Evolutionary conservation across 2,329 filamentous ascomycete genomes (phyloP).

Genomic region (Gyromitra esculenta): DNA sequence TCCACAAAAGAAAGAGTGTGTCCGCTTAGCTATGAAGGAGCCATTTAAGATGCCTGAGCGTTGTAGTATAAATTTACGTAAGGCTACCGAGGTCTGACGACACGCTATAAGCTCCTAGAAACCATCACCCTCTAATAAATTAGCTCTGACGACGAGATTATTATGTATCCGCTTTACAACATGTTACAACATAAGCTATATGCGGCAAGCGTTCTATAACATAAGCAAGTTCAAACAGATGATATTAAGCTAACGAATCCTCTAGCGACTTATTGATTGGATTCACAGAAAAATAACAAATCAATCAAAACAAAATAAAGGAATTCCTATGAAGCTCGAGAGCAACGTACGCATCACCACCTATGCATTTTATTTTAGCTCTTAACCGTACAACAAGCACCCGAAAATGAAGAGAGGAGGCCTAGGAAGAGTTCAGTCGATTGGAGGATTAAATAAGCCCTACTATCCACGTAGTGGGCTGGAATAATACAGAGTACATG

Average conservation of each 20-base stretch:
- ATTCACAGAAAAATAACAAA: neutral
- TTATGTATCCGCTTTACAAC: too few relatives aligned
- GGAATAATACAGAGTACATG: too few relatives aligned
- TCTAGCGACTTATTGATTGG: neutral
- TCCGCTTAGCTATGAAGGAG: slow-evolving; percentile 10
- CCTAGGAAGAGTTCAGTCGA: too few relatives aligned
- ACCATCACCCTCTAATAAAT: too few relatives aligned
- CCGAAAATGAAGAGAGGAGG: too few relatives aligned
- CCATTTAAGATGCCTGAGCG: neutral
- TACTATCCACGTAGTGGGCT: too few relatives aligned
- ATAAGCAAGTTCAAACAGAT: too few relatives aligned
- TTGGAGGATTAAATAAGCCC: too few relatives aligned
- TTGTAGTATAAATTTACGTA: slow-evolving; percentile 34
- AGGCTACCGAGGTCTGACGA: slow-evolving; percentile 3
- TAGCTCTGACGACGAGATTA: too few relatives aligned
- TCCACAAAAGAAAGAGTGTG: neutral
- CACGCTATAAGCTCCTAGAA: neutral
- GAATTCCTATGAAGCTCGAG: neutral
- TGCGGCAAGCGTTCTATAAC: too few relatives aligned
- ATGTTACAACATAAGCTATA: too few relatives aligned
- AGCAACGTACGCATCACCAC: neutral
- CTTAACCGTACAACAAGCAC: too few relatives aligned
- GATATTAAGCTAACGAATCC: neutral
- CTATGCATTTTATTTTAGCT: neutral
- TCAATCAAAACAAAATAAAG: neutral